Conservation (phyloP, 495 filamentous ascomycete species). For the Bryoglossum gracile region DNA sequence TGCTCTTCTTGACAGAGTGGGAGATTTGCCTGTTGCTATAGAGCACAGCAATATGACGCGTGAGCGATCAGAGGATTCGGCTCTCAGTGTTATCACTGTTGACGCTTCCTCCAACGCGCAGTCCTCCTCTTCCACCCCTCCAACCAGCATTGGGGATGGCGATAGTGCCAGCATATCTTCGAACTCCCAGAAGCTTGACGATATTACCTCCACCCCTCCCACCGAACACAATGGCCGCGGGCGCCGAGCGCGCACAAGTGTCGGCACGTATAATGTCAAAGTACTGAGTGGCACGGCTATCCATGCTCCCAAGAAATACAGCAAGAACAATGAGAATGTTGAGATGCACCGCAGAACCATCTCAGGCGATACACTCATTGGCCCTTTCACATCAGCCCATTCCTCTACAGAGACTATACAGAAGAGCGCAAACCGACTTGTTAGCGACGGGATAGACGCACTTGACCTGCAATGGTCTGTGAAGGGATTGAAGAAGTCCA, state of each 20-base stretch:
- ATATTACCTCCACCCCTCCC: conserved; percentile 1
- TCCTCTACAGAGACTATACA: conserved; percentile 6
- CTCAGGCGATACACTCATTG: conserved; percentile 31
- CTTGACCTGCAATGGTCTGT: conserved; percentile 19
- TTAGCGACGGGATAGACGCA: conserved; percentile 18
- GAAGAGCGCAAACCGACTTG: conserved; percentile 11
- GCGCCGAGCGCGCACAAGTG: conserved; percentile 37
- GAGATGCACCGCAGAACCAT: conserved; percentile 32
- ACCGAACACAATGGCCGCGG: conserved; percentile 26
- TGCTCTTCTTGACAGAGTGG: conserved; percentile 15
- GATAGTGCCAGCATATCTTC: conserved; percentile 30
- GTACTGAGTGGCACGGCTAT: conserved; percentile 40
- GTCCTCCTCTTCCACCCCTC: conserved; percentile 31
- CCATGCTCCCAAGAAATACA: conserved; percentile 30
- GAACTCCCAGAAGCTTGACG: conserved; percentile 19
- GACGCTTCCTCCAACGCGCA: conserved; percentile 10
- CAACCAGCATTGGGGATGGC: conserved; percentile 31
- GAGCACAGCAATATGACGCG: conserved; percentile 13
- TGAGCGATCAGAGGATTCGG: conserved; percentile 18
- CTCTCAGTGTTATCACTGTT: conserved; percentile 20
- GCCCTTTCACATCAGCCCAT: conserved; percentile 8
- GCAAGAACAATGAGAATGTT: conserved; percentile 17
- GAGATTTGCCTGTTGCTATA: neutral
- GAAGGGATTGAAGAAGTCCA: conserved; percentile 15
- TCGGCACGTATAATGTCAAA: conserved; percentile 49